Percentiles rank a stretch among this genome's conserved stretches.
phyloP scores from a whole-genome alignment of 1,139 yeast genomes.

The Debaryomyces singareniensis region DNA sequence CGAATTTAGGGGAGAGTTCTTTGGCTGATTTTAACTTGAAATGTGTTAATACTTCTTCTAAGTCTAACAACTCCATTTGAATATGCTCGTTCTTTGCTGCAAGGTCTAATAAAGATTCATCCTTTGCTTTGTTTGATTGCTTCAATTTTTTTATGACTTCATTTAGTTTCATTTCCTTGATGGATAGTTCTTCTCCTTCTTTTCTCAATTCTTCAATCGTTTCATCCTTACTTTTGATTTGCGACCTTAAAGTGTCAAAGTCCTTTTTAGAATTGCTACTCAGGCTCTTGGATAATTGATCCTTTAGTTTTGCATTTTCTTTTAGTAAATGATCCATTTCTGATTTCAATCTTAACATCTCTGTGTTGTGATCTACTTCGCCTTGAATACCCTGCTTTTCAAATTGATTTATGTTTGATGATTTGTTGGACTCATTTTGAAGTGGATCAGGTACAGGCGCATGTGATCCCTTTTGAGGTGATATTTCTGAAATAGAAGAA shows the following conservation, averaged over 20 bases:
- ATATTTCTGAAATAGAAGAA: slow-evolving; percentile 6
- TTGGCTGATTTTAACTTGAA: slow-evolving; percentile 21
- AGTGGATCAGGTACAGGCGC: not conserved
- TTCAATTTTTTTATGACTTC: slow-evolving; percentile 62
- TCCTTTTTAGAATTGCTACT: not conserved
- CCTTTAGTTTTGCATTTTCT: slow-evolving; percentile 1
- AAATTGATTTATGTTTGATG: not conserved
- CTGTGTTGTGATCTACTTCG: not conserved
- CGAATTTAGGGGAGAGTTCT: slow-evolving; percentile 17
- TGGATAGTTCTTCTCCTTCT: slow-evolving; percentile 77
- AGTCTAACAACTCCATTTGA: slow-evolving; percentile 21
- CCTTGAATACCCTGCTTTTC: not conserved
- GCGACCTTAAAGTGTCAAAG: slow-evolving; percentile 7
- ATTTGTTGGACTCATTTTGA: not conserved
- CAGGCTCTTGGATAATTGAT: not conserved
- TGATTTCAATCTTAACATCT: slow-evolving; percentile 5
- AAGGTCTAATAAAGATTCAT: slow-evolving; percentile 29
- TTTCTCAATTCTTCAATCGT: slow-evolving; percentile 54
- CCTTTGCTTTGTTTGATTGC: slow-evolving; percentile 40
- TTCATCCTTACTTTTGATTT: slow-evolving; percentile 45
- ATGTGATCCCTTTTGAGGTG: slow-evolving; percentile 3
- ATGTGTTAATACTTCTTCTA: slow-evolving; percentile 25
- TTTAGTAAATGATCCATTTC: slow-evolving; percentile 4
- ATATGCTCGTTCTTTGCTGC: slow-evolving; percentile 26
- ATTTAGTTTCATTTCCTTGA: slow-evolving; percentile 64